Base-by-base conservation (phyloP, 2,329 filamentous ascomycete species). In the Talaromyces albobiverticillius region DNA sequence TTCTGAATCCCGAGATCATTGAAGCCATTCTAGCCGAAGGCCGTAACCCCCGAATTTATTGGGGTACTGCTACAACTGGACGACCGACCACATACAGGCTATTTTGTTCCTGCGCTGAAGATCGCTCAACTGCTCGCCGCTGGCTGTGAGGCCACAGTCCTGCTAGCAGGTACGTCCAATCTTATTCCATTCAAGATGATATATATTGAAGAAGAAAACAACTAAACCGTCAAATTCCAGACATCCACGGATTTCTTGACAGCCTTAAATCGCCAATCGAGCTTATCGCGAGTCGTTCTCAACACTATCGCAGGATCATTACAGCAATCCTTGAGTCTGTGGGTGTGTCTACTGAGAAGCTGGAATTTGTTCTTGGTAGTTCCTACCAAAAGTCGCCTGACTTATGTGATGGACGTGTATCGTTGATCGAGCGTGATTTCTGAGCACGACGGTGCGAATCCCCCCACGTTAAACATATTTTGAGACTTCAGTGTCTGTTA, bases 351-450 rank as follows among this genome's bases (percentile, higher is more conserved):
- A 87, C 88, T 53, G 84, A 89, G 59, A 86, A 88, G 67, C 81
- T 97, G 42, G 82, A 86, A 60, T 96, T 97, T 65, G 86, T 96
- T 20, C 80, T 89, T 1, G 94, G 93, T 11, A 91, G 86, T 64
- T 86, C 82, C 47, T 96, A 95, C 82, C 91, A 96, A 69, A 61
- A 59, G 42, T 61, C 32, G 18, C 49, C 83, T 72, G 57, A 85
- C 40, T 97, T 6, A 96, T 75, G 83, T 86, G 57, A 94, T 96
- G 89, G 93, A 97, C 68, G 75, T 95, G 31, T 93, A 92, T 75
- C 85, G 88, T 67, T 70, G 97, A 60, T 82, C 81, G 43, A 83
- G 83, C 3, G 73, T 89, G 51, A 83, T 88, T 4, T 86, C 86
- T 13, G 85, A 91, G 73, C 85, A 92, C 67, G 86, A 94, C 66